These are phyloP conservation scores for Incumbomyces delicatus DNA, from an alignment of 2,329 filamentous ascomycete genomes.

Conservation along the genomic window DNA sequence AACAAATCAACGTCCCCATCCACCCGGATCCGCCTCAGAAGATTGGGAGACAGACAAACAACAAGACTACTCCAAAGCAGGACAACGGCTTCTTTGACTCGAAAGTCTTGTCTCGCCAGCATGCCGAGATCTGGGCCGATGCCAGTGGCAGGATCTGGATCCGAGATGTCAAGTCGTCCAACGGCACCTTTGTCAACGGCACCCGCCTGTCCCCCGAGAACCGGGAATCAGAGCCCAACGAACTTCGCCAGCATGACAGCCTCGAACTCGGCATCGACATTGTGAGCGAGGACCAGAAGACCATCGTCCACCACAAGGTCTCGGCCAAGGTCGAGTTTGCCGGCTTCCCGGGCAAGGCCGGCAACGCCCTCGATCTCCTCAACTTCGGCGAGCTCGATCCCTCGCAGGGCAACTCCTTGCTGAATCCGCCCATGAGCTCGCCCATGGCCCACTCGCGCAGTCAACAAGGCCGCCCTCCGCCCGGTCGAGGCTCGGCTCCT, in stretches of 20 bases:
- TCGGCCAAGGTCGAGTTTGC: slow-evolving; percentile 94
- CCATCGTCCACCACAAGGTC: slow-evolving; percentile 96
- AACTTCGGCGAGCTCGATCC: slow-evolving; percentile 89
- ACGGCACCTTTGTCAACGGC: slow-evolving; percentile 96
- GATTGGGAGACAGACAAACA: slow-evolving; percentile 93
- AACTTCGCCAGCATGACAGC: slow-evolving; percentile 82
- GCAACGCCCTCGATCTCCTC: slow-evolving; percentile 59
- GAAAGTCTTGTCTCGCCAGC: slow-evolving; percentile 90
- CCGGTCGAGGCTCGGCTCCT: slow-evolving; percentile 51
- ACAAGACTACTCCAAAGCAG: slow-evolving; percentile 84
- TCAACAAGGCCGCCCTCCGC: slow-evolving; percentile 58
- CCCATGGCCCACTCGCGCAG: slow-evolving; percentile 58
- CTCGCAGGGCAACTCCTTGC: slow-evolving; percentile 58
- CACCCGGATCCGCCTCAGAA: slow-evolving; percentile 76
- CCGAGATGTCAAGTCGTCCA: slow-evolving; percentile 94
- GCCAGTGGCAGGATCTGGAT: slow-evolving; percentile 79
- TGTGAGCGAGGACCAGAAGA: slow-evolving; percentile 96
- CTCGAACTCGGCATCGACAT: slow-evolving; percentile 96
- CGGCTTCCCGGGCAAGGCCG: slow-evolving; percentile 65
- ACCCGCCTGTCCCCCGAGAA: slow-evolving; percentile 85
- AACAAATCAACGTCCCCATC: slow-evolving; percentile 88
- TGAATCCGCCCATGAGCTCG: slow-evolving; percentile 58
- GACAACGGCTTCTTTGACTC: slow-evolving; percentile 95
- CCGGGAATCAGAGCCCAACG: slow-evolving; percentile 89
- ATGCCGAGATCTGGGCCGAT: slow-evolving; percentile 90